Evolutionary conservation across 805 yeast genomes (phyloP).

Genomic region (Pichia nakasei): DNA sequence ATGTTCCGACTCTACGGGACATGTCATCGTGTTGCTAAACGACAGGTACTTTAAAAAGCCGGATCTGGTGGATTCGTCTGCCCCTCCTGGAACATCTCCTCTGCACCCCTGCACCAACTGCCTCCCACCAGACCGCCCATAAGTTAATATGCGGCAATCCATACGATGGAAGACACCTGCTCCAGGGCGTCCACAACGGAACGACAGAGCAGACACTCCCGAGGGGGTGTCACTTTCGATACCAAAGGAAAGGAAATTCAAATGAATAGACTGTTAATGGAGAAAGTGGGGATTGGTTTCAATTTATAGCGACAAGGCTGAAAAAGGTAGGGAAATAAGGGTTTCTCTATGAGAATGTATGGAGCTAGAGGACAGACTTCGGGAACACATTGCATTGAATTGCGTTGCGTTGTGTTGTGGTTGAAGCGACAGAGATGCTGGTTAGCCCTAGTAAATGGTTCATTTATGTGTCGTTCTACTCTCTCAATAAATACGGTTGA

Average conservation of each 20-base stretch:
- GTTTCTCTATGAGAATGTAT: too few relatives aligned
- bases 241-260: constrained; percentile 2
- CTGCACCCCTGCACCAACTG: neutral
- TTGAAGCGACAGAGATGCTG: too few relatives aligned
- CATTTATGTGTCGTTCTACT: too few relatives aligned
- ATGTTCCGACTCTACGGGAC: constrained; percentile 13
- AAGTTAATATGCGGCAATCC: neutral
- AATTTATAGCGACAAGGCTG: constrained; percentile 1
- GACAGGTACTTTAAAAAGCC: constrained; percentile 2
- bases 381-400: too few relatives aligned
- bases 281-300: neutral
- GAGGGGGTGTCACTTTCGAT: constrained; percentile 14
- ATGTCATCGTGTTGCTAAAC: neutral
- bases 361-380: too few relatives aligned
- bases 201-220: neutral
- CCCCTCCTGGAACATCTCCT: neutral
- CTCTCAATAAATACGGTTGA: too few relatives aligned
- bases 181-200: too few relatives aligned
- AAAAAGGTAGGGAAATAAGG: too few relatives aligned
- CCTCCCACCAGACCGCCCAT: neutral
- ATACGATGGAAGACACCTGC: neutral
- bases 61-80: neutral
- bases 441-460: too few relatives aligned
- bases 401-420: too few relatives aligned
- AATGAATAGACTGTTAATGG: too few relatives aligned